These are phyloP conservation scores for Leishmania guyanensis DNA, from an alignment of 208 protist species.

Conservation along the genomic window DNA sequence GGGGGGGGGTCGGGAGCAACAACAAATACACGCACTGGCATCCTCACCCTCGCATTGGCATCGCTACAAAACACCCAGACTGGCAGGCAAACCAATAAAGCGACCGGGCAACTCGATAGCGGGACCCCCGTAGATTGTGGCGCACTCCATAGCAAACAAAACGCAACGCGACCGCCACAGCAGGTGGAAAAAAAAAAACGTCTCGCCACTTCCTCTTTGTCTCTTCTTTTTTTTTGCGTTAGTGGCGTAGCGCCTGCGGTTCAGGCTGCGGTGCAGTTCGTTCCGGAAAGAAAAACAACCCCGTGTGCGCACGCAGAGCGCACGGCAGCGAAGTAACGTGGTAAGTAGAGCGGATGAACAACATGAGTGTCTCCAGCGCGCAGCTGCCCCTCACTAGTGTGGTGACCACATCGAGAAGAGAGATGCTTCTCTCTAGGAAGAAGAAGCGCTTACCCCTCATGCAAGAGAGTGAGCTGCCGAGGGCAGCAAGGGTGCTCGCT, in stretches of 20 bases:
- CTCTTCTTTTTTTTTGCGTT: background rate
- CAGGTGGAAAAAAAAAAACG: too few species aligned
- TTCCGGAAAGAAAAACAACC: background rate
- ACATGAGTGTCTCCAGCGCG: background rate
- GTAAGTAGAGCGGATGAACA: background rate
- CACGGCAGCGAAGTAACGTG: background rate
- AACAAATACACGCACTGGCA: background rate
- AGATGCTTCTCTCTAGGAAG: background rate
- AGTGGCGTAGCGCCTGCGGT: background rate
- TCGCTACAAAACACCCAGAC: background rate
- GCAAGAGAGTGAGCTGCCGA: background rate
- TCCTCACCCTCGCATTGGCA: background rate
- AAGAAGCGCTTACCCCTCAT: background rate
- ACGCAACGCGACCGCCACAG: background rate
- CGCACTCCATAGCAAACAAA: background rate
- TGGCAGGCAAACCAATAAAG: background rate
- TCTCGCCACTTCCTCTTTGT: too few species aligned
- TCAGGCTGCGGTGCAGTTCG: background rate
- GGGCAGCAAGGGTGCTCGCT: background rate
- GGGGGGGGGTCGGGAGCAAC: too few species aligned
- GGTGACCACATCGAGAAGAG: background rate
- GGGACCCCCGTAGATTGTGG: background rate
- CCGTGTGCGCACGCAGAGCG: background rate
- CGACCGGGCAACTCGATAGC: background rate
- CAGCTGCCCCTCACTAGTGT: background rate